Conservation (phyloP, 2,329 filamentous ascomycete species). For the Fusarium hostae region DNA sequence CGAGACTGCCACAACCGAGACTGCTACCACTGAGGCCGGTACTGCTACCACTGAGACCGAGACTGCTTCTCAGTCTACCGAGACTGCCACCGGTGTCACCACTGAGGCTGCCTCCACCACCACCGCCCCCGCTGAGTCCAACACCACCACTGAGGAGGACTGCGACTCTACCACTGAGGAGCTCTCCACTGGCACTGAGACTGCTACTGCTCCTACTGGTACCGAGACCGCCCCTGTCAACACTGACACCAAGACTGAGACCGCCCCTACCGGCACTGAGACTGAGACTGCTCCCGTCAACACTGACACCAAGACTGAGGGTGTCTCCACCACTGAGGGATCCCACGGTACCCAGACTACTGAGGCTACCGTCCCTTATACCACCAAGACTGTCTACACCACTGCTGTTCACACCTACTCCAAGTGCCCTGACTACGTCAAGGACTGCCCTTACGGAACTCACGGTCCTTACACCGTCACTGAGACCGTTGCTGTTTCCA, state of each 20-base stretch:
- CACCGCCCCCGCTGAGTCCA: constrained; percentile 9
- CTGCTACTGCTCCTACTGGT: background rate
- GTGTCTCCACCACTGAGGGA: constrained; percentile 5
- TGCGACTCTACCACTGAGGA: constrained; percentile 4
- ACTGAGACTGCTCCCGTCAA: background rate
- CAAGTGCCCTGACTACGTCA: constrained; percentile 46
- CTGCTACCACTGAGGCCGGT: background rate
- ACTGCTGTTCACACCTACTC: constrained; percentile 46
- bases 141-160: constrained; percentile 18
- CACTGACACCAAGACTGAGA: constrained; percentile 10
- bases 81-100: background rate
- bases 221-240: constrained; percentile 3
- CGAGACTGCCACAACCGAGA: background rate
- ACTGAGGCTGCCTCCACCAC: constrained; percentile 12
- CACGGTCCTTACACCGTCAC: constrained; percentile 44
- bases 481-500: constrained; percentile 50
- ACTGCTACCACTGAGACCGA: background rate
- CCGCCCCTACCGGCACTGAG: background rate
- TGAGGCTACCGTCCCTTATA: constrained; percentile 34
- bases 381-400: constrained; percentile 49
- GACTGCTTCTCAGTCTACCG: background rate
- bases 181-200: constrained; percentile 4
- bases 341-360: constrained; percentile 15
- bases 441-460: constrained; percentile 45
- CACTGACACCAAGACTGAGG: background rate